Evolutionary conservation across 192 early-diverging fungal species (phyloP).

Genomic region (Helicostylum pulchrum): DNA sequence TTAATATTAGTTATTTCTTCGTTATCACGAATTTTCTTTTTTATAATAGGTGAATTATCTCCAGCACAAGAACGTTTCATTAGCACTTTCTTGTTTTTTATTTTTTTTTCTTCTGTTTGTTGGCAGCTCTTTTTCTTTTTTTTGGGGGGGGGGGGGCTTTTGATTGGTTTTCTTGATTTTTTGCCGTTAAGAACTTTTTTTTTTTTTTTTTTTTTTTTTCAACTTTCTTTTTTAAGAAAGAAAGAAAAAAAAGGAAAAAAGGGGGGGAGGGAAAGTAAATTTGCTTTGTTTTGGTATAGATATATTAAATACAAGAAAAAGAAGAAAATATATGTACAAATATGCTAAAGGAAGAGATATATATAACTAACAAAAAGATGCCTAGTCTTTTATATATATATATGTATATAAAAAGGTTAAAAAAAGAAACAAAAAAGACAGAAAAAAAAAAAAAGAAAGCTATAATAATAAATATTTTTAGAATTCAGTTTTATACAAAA

Average conservation of each 20-base stretch:
- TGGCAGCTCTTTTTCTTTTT: not conserved
- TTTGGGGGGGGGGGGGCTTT: not conserved
- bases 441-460: no score
- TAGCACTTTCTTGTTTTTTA: conserved; percentile 8
- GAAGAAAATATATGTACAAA: no score
- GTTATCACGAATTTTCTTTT: conserved; percentile 16
- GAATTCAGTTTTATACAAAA: not conserved
- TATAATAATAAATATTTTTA: not conserved
- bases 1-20: not conserved
- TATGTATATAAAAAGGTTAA: no score
- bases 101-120: conserved; percentile 3
- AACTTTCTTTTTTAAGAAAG: not conserved
- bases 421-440: no score
- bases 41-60: conserved; percentile 12
- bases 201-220: no score
- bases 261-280: no score
- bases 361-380: not conserved
- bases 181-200: not conserved
- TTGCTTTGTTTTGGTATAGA: no score
- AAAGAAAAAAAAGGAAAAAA: no score
- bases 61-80: conserved; percentile 16
- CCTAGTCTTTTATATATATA: no score
- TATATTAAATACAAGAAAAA: no score
- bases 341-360: no score
- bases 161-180: not conserved